Evolutionary conservation across 495 filamentous ascomycete species (phyloP), one percentile per base, ranked within the genome.

Genomic region (Hypomontagnella submonticulosa): DNA sequence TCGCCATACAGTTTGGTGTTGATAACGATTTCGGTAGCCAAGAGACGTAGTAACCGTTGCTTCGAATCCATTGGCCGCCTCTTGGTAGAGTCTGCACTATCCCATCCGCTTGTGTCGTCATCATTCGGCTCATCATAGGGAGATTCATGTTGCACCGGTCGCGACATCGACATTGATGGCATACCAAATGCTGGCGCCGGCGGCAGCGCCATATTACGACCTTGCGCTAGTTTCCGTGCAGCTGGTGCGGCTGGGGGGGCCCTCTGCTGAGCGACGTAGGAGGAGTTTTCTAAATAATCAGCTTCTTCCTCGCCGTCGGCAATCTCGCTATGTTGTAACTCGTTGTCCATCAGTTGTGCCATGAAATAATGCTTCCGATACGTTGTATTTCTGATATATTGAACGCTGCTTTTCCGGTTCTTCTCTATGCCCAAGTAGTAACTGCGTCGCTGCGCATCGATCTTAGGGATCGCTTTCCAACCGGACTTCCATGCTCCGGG

Each of bases 1-100:
- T 86, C 79, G 4, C 83, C 84, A 52, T 85, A 80, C 0, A 86
- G 65, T n/a, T 71, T 74, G 11, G 79, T 86, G 47, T 87, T 83
- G 40, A 89, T 71, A n/a, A 89, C 73, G 6, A 86, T 81, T 66
- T 90, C 88, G 3, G 86, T 85, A 10, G 85, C 81, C n/a, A 89
- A 61, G 3, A 87, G 78, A 57, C 88, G 85, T 3, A 89, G 78
- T 4, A 89, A 80, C 6, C 77, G 79, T 61, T 90, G 86, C 47
- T 89, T 89, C 0, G 74, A 83, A 11, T 81, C 78, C 55, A 88
- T 77, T 4, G 82, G 76, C 1, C 76, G 78, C 56, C 77, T 81
- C 50, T 57, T 27, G 4, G 72, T 48, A 18, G 59, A 43, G 30
- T 71, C 56, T 3, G 67, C 43, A 19, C 69, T 44, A 32, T 67